Conservation (phyloP, 306 rosid species). For the Vigna angularis region DNA sequence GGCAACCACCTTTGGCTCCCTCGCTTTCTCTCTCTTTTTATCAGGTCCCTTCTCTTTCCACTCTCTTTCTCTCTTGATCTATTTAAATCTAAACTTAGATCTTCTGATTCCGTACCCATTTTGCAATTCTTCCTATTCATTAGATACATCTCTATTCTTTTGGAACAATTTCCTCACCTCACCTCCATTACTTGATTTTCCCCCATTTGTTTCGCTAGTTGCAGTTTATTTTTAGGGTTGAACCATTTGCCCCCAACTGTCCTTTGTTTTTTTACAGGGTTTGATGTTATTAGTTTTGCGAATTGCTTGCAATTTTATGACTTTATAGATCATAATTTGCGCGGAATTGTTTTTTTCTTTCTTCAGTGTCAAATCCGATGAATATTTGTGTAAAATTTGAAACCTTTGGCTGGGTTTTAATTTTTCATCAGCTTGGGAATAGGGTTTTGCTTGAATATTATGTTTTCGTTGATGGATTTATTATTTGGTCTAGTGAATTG, state of each 20-base stretch:
- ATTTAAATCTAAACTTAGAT: conserved; percentile 32
- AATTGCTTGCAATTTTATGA: background rate
- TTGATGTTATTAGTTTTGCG: background rate
- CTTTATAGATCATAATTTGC: background rate
- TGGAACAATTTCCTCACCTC: background rate
- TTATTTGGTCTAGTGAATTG: background rate
- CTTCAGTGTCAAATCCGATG: conserved; percentile 14
- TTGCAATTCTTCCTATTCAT: background rate
- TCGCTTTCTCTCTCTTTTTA: no score
- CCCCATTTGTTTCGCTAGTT: background rate
- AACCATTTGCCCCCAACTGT: no score
- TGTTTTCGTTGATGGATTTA: background rate
- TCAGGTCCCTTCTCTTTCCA: background rate
- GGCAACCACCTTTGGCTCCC: no score
- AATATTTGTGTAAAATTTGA: background rate
- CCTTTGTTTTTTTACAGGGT: background rate
- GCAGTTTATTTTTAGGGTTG: background rate
- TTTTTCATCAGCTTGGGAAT: background rate
- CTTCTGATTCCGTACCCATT: conserved; percentile 31
- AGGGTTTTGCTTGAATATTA: background rate
- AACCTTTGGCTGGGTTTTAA: background rate
- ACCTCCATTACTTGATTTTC: background rate
- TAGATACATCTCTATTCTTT: background rate
- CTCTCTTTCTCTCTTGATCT: conserved; percentile 18
- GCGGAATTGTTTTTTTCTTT: background rate